Base-by-base conservation (phyloP, 345 rosid genomes). In the Triadica sebifera region DNA sequence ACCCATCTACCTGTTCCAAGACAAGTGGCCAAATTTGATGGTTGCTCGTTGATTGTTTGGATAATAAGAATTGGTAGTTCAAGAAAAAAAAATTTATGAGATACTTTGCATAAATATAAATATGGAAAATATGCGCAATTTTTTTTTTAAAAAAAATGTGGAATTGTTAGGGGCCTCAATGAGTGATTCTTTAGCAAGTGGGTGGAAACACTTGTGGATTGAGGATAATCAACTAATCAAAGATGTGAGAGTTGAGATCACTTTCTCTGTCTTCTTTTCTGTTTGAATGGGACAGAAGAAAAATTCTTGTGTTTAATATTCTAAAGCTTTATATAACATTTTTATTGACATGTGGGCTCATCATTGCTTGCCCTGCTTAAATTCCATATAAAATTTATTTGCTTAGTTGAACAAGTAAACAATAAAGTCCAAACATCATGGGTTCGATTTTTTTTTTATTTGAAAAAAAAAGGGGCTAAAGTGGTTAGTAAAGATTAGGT, bases 271-370 rank as follows among this genome's bases (percentile, higher is more conserved):
- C 60, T 51, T 58, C 37, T 34, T n/a, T 47, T 57, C 56, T 3
- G 60, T 20, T 16, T 46, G 75, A 73, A 74, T 45, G 70, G 65
- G 68, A 74, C 74, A 74, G 25, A 0, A 66, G 77, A 77, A 65
- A 72, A 73, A 56, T 75, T 65, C 51, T 55, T 24, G 51, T n/a
- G 60, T 22, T 76, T 64, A 70, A 75, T 45, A 67, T 77, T 71
- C 71, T 41, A 4, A 29, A 61, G 67, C 66, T 20, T 52, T 63
- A 2, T 29, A 29, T 2, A 12, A 65, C 60, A 58, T 60, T 55
- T 67, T 41, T 67, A 12, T 39, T 25, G 79, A 77, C 81, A 72
- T 52, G 83, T 74, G 79, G 75, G 69, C 71, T 71, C 77, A 15
- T 77, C 60, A 57, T 74, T 77, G 73, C 74, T 79, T 29, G 34